Evolutionary conservation across 2,329 filamentous ascomycete species (phyloP), one percentile per base, ranked within the genome.

Genomic region (Purpureocillium lavendulum): DNA sequence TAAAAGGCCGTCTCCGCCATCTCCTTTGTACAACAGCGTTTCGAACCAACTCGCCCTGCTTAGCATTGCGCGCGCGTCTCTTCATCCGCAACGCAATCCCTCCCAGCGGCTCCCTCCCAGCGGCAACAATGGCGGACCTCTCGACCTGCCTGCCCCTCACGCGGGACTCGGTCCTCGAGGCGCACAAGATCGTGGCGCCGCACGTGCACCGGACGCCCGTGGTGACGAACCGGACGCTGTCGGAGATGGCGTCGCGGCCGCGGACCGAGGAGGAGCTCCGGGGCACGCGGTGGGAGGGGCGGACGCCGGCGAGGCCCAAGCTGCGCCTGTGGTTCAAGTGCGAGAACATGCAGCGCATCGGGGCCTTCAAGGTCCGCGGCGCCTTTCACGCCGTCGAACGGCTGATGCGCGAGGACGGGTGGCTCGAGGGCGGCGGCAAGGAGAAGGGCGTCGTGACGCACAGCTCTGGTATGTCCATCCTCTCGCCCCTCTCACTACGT

Each of bases 271-370:
- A 69, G 4, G 68, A 73, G 4, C 66, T 84, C 1, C 52, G 59
- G 33, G 73, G 69, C 12, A 82, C 80, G 4, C 61, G 66, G 47
- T 80, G 72, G 66, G 58, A 73, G 49, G 73, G 71, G 6, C 64
- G 70, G 30, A 54, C 57, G n/a, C 72, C 80, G 0, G 77, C 83
- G 1, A 65, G 58, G 4, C 87, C 87, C 0, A 75, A 65, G 36
- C 66, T 95, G 30, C 71, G 78, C 11, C 70, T 97, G 38, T 92
- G 86, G 69, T 94, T 97, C 75, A 97, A 97, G 67, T 94, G 87
- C 61, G 90, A 97, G 69, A 96, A 96, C 61, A 69, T 87, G 42
- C 92, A 97, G 67, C 79, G 80, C 40, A 80, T 94, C 40, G 92
- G 90, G 38, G 90, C 90, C 1, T 97, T 97, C 70, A 97, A 97